Conservation (phyloP, 805 yeast genomes). For the Wickerhamiella galacta region DNA sequence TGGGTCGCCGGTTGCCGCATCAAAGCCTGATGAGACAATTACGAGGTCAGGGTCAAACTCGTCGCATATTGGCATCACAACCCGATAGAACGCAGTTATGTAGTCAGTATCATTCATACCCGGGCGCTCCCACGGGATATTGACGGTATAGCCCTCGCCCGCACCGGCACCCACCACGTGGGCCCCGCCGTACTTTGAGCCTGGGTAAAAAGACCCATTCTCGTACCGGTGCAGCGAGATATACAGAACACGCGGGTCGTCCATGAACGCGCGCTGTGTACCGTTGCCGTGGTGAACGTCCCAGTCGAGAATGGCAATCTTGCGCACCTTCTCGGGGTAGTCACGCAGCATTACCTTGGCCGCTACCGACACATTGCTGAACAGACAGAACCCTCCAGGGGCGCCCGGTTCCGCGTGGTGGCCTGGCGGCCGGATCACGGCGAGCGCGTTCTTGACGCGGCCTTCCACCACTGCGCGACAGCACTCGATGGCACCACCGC, state of each 20-base stretch:
- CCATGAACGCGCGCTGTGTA: constrained; percentile 78
- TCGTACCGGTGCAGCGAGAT: constrained; percentile 88
- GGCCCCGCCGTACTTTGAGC: constrained; percentile 66
- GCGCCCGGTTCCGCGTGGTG: constrained; percentile 97
- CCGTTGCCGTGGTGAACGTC: constrained; percentile 99
- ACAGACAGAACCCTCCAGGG: constrained; percentile 93
- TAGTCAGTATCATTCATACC: constrained; percentile 96
- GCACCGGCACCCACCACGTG: constrained; percentile 66
- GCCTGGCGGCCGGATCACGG: constrained; percentile 96
- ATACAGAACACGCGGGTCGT: constrained; percentile 82
- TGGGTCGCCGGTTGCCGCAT: constrained; percentile 96
- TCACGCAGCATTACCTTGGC: constrained; percentile 66
- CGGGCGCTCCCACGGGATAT: constrained; percentile 83
- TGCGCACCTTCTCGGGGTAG: constrained; percentile 78
- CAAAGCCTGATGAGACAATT: constrained; percentile 88
- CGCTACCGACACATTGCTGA: constrained; percentile 94
- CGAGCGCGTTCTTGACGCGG: constrained; percentile 74
- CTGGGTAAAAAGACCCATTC: constrained; percentile 84
- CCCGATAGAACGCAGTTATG: constrained; percentile 71
- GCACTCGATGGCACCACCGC: constrained; percentile 96
- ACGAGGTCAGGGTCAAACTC: constrained; percentile 90
- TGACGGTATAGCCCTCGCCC: constrained; percentile 78
- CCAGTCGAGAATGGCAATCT: constrained; percentile 84
- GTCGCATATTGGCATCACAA: constrained; percentile 71
- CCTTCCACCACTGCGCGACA: constrained; percentile 92